Evolutionary conservation across 2,329 filamentous ascomycete genomes (phyloP).

Genomic region (Xylaria sp.): DNA sequence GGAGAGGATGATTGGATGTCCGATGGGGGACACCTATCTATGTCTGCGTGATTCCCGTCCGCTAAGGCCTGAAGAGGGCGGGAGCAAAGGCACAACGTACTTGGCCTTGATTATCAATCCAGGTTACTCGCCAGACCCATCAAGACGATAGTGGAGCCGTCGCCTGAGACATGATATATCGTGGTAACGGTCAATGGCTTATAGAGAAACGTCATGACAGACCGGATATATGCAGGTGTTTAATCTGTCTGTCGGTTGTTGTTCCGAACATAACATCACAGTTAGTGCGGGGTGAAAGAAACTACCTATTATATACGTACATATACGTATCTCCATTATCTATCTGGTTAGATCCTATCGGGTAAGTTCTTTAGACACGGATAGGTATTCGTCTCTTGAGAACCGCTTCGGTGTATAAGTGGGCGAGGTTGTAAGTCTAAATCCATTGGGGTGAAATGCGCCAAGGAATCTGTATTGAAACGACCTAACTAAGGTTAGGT

Average conservation of each 20-base stretch:
- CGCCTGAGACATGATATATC: neutral
- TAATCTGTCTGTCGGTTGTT: neutral
- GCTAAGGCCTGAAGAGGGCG: neutral
- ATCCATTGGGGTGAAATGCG: neutral
- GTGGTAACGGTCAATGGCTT: neutral
- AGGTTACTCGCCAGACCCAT: neutral
- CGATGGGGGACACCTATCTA: neutral
- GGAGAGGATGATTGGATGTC: neutral
- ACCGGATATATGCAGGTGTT: neutral
- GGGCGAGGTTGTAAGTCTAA: no score
- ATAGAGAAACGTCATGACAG: neutral
- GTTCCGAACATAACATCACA: constrained; percentile 4
- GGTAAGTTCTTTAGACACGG: constrained; percentile 16
- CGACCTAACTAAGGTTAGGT: neutral
- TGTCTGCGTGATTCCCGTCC: neutral
- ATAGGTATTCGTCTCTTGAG: constrained; percentile 6
- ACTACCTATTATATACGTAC: neutral
- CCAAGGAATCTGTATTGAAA: neutral
- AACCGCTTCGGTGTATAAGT: neutral
- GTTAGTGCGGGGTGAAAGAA: neutral
- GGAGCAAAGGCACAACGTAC: neutral
- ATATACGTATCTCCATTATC: neutral
- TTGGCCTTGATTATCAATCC: neutral
- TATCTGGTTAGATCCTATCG: neutral
- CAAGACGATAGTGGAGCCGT: neutral